Evolutionary conservation across 164 flowering plant species (phyloP).

Genomic region (Litsea cubeba): DNA sequence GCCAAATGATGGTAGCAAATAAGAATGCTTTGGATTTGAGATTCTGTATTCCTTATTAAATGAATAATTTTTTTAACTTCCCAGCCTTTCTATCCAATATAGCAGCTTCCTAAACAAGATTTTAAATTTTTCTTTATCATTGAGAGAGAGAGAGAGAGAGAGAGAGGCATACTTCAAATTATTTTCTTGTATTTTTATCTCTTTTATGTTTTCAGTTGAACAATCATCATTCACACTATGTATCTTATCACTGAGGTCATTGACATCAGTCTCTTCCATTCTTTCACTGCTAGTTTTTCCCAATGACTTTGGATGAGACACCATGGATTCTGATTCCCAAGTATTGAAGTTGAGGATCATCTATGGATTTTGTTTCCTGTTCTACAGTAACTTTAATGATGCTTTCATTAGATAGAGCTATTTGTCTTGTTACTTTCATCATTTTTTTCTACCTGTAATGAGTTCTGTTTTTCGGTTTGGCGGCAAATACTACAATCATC

Average conservation of each 20-base stretch:
- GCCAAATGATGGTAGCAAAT: neutral
- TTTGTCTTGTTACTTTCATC: neutral
- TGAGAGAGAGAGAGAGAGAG: too few relatives aligned
- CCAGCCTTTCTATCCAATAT: too few relatives aligned
- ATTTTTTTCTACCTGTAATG: neutral
- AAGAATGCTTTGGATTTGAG: neutral
- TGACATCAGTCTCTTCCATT: neutral
- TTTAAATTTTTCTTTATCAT: too few relatives aligned
- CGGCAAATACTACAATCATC: neutral
- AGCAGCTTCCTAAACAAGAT: neutral
- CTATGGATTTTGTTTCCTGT: neutral
- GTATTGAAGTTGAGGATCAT: neutral
- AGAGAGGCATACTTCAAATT: neutral
- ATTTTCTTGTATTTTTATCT: too few relatives aligned
- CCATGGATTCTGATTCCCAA: neutral
- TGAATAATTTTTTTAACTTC: too few relatives aligned
- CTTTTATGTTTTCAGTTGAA: too few relatives aligned
- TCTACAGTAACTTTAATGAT: neutral
- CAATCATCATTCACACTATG: too few relatives aligned
- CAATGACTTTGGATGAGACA: neutral
- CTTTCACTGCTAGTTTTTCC: neutral
- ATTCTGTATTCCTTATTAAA: neutral
- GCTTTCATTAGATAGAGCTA: neutral
- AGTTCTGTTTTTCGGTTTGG: constrained; percentile 10
- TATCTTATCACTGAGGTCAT: neutral